Evolutionary conservation across 2,329 filamentous ascomycete genomes (phyloP), one percentile per base, ranked within the genome.

Genomic region (Aspergillus sergii): DNA sequence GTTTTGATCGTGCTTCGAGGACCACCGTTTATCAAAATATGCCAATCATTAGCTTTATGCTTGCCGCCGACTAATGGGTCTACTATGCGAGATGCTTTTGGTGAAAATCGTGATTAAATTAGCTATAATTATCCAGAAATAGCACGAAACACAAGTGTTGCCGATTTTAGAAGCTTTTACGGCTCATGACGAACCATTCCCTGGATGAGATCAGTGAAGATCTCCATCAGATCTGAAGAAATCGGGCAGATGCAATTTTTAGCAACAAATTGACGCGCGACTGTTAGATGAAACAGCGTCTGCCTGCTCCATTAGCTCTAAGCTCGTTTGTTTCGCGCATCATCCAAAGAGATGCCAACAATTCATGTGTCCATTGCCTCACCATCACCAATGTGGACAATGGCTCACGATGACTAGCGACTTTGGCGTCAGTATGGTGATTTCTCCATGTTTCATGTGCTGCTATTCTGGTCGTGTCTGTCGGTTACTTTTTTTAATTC

Each of bases 261-360:
- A 79, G 76, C 68, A 77, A 76, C 76, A 73, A 59, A 64, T 77
- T 78, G 68, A 75, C 76, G 76, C 76, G 76, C 76, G 76, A 77
- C 72, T 73, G 68, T 71, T 59, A 67, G 63, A 65, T 76, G 74
- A 77, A 77, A 76, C 74, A 68, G 70, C 68, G 41, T 67, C 71
- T 72, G 60, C 54, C 39, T 12, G 51, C 51, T 56, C 28, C 21
- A 45, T 57, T 26, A 55, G 54, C 34, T 58, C 58, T 57, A 61
- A 58, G 57, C 69, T 75, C 67, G 67, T 68, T 65, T 73, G 67
- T 68, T 62, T 69, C 66, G 67, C 66, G 61, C 59, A 69, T 62
- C 63, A 54, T 62, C 55, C 61, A 58, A 65, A 63, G 50, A 61
- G 51, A 58, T 62, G 54, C 53, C 59, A 58, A 46, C 60, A 62